Base-by-base conservation (phyloP, 139 green algal species). In the Chlorella sp. region DNA sequence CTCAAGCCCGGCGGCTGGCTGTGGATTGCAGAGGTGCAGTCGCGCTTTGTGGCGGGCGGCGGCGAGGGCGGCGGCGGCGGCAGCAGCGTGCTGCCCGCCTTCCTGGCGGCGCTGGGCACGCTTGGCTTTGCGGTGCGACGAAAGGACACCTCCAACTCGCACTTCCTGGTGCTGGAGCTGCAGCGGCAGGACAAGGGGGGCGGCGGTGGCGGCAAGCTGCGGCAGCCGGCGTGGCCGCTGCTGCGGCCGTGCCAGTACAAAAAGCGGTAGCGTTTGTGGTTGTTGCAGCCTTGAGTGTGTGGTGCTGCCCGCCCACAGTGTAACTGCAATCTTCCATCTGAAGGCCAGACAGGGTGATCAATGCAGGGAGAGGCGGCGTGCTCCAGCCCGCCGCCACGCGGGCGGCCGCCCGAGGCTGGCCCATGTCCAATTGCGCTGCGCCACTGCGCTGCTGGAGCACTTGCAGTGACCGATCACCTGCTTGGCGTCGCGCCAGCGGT, bases 1-100 rank as follows among this genome's bases (percentile, higher is more conserved):
- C 90, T 99, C 17, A 92, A 88, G 83, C 76, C 75, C 12, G 87
- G 78, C 2, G 96, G 96, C 44, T 91, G 84, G 85, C 89, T 99
- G 20, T 98, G 96, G 96, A 95, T 99, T 26, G 96, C 96, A 9
- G 96, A 99, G 92, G 96, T 99, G n/a, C 89, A 92, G 80, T 90
- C 92, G 82, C 71, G 87, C 32, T 90, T 88, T 44, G 57, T 91
- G 64, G 51, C 51, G 13, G 51, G 51, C 51, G 51, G 51, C 51
- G 51, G 51, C 39, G 28, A 20, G 3, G 82, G 82, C n/a, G 51
- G 86, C 60, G 74, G 63, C 39, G 28, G 28, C 16, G 82, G 82
- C 28, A 32, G 87, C 30, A 88, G 69, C 55, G 36, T 90, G 47
- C 39, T 96, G 68, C n/a, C 87, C 12, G 87, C 72, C 7, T 97